Evolutionary conservation across 140 eudicot species (phyloP).

Genomic region (Stevia rebaudiana): DNA sequence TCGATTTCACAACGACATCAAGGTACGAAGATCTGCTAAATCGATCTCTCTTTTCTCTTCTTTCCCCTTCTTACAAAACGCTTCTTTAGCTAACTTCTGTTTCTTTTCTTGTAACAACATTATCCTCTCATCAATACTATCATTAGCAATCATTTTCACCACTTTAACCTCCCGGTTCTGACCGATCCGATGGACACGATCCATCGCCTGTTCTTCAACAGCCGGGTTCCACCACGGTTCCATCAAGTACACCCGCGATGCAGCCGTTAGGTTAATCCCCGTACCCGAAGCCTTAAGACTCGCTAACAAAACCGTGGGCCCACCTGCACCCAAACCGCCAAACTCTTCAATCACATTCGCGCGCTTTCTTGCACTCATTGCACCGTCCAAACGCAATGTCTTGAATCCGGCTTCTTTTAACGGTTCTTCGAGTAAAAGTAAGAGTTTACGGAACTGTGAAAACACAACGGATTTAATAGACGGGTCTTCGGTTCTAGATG

Average conservation of each 20-base stretch:
- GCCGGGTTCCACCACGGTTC: slow-evolving; percentile 99
- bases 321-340: slow-evolving; percentile 33
- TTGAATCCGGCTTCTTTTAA: slow-evolving; percentile 72
- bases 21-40: slow-evolving; percentile 51
- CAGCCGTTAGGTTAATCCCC: slow-evolving; percentile 76
- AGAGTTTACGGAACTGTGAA: slow-evolving; percentile 74
- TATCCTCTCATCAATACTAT: slow-evolving; percentile 81
- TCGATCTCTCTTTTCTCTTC: slow-evolving; percentile 51
- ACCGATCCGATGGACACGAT: slow-evolving; percentile 85
- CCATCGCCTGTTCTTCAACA: slow-evolving; percentile 94
- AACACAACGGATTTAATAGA: slow-evolving; percentile 60
- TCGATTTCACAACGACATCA: slow-evolving; percentile 59
- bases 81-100: slow-evolving; percentile 57
- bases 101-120: slow-evolving; percentile 69
- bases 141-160: slow-evolving; percentile 71
- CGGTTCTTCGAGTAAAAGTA: slow-evolving; percentile 73
- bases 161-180: slow-evolving; percentile 66
- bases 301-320: slow-evolving; percentile 80
- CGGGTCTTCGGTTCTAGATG: slow-evolving; percentile 44
- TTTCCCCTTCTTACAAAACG: slow-evolving; percentile 52
- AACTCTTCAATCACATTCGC: slow-evolving; percentile 54
- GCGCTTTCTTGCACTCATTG: slow-evolving; percentile 66
- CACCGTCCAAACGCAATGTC: slow-evolving; percentile 65
- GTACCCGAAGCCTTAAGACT: slow-evolving; percentile 84
- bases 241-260: slow-evolving; percentile 70